These are phyloP conservation scores for Trichoderma citrinoviride DNA, from an alignment of 2,329 filamentous ascomycete species.

Conservation along the genomic window DNA sequence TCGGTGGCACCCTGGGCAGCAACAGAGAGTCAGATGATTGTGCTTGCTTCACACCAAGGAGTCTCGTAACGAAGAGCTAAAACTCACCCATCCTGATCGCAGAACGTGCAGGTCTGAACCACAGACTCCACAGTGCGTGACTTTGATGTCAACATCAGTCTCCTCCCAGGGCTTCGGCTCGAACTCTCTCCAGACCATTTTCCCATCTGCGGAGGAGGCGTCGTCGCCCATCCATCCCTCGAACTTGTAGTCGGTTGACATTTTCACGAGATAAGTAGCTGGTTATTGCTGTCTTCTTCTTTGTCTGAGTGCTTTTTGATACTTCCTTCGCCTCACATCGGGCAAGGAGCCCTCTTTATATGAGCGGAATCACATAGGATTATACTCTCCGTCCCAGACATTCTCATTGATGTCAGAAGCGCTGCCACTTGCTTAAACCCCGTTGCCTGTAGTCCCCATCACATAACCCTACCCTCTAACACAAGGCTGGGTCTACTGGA, in stretches of 20 bases:
- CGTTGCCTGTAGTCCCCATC: no score
- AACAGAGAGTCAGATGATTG: slow-evolving; percentile 5
- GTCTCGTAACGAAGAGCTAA: no score
- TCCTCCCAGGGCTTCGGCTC: slow-evolving; percentile 66
- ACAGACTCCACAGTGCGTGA: slow-evolving; percentile 66
- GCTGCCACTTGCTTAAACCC: not conserved
- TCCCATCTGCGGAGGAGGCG: slow-evolving; percentile 44
- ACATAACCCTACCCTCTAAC: not conserved
- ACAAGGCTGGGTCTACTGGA: not conserved
- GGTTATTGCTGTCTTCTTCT: not conserved
- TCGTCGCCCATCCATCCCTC: slow-evolving; percentile 51
- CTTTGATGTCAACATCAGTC: slow-evolving; percentile 62
- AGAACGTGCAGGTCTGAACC: slow-evolving; percentile 60
- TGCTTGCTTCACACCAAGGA: no score
- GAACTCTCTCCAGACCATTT: slow-evolving; percentile 55
- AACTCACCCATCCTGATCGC: slow-evolving; percentile 50
- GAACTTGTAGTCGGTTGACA: slow-evolving; percentile 45
- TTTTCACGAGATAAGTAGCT: slow-evolving; percentile 1
- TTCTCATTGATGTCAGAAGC: not conserved
- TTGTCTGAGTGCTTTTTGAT: not conserved
- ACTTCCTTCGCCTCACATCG: not conserved
- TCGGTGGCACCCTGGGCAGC: slow-evolving; percentile 23
- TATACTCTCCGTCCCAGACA: not conserved
- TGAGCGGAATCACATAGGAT: not conserved
- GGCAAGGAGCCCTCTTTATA: not conserved